A percentile compares a stretch with the other conserved stretches of the same genome.
Evolutionary conservation across 768 basidiomycete species (phyloP).

Genomic region (Tulasnella sp.): DNA sequence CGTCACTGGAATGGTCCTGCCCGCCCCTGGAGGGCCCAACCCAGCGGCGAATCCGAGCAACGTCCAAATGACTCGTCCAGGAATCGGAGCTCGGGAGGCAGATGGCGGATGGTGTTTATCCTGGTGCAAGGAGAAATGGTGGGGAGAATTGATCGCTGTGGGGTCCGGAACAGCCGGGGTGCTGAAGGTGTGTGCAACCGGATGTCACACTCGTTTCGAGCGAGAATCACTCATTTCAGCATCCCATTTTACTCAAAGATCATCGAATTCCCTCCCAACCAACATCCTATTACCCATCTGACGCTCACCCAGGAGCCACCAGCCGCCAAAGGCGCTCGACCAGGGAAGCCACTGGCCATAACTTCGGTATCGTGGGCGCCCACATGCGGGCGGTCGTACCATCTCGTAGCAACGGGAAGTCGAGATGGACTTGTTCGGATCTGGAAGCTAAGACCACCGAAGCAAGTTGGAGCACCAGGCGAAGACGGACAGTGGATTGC

Average conservation of each 20-base stretch:
- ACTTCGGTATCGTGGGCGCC: conserved; percentile 93
- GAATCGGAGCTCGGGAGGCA: conserved; percentile 71
- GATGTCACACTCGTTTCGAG: neutral
- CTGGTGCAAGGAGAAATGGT: conserved; percentile 94
- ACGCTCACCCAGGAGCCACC: conserved; percentile 56
- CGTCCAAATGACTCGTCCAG: conserved; percentile 46
- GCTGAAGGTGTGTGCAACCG: conserved; percentile 63
- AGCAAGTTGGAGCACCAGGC: conserved; percentile 50
- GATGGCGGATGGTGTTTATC: conserved; percentile 92
- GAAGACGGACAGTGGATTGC: conserved; percentile 65
- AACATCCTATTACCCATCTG: conserved; percentile 66
- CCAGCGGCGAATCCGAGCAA: conserved; percentile 38
- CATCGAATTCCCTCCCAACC: conserved; percentile 72
- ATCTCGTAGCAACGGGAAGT: conserved; percentile 88
- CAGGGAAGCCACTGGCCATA: conserved; percentile 60
- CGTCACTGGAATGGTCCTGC: neutral
- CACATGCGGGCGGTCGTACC: conserved; percentile 90
- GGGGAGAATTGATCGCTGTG: conserved; percentile 88
- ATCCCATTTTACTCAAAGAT: conserved; percentile 52
- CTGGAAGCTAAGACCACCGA: conserved; percentile 75
- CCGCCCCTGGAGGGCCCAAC: conserved; percentile 48
- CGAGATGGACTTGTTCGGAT: conserved; percentile 88
- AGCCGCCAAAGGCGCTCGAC: conserved; percentile 37
- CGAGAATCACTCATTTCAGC: neutral
- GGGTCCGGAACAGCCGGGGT: conserved; percentile 70